These are phyloP conservation scores for Dactylellina sp. DNA, from an alignment of 2,329 filamentous ascomycete species.

Conservation along the genomic window DNA sequence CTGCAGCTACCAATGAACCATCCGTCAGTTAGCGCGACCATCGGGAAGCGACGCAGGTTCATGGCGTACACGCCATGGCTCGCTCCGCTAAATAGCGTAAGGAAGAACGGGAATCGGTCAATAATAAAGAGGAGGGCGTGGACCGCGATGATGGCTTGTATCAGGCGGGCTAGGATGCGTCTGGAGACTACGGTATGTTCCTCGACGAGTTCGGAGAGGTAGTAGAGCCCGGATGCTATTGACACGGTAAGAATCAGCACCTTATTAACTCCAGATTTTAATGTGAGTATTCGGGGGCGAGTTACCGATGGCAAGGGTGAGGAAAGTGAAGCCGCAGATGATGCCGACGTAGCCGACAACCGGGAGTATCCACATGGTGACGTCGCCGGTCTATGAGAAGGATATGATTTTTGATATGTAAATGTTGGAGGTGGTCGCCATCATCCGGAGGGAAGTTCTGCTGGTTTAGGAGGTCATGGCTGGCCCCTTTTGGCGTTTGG, in stretches of 20 bases:
- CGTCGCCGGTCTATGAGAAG: slow-evolving; percentile 19
- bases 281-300: not conserved
- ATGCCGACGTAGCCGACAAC: slow-evolving; percentile 90
- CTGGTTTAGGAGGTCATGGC: not conserved
- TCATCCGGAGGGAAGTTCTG: not conserved
- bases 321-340: slow-evolving; percentile 87
- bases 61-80: slow-evolving; percentile 88
- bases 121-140: slow-evolving; percentile 81
- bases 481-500: not conserved
- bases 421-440: slow-evolving; percentile 24
- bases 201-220: slow-evolving; percentile 96
- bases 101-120: slow-evolving; percentile 83
- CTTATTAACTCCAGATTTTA: slow-evolving; percentile 12
- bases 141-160: slow-evolving; percentile 81
- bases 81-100: slow-evolving; percentile 79
- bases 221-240: slow-evolving; percentile 93
- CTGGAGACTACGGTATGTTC: slow-evolving; percentile 95
- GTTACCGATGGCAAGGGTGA: slow-evolving; percentile 90
- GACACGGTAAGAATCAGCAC: slow-evolving; percentile 1
- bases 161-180: slow-evolving; percentile 83
- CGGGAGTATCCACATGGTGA: slow-evolving; percentile 90
- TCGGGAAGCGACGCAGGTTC: slow-evolving; percentile 80
- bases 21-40: slow-evolving; percentile 54
- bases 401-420: slow-evolving; percentile 17
- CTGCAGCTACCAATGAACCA: slow-evolving; percentile 51